Evolutionary conservation across 768 basidiomycete genomes (phyloP).

Genomic region (Epithele typhae): DNA sequence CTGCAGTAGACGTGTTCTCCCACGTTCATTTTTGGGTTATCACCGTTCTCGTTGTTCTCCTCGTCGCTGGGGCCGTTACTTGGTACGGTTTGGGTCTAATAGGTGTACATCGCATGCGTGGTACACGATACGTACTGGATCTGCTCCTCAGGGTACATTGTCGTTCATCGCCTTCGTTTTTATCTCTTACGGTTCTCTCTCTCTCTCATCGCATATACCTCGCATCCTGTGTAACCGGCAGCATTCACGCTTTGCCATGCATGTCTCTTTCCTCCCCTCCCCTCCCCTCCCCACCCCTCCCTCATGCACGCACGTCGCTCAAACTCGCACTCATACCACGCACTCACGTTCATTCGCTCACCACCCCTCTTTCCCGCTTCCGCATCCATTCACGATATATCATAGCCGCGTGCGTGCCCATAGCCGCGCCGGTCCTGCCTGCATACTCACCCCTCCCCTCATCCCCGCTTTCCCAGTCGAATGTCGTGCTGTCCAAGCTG

Average conservation of each 20-base stretch:
- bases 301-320: slow-evolving; percentile 7
- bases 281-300: slow-evolving; percentile 2
- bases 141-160: too few species aligned
- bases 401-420: too few species aligned
- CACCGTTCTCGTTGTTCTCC: slow-evolving; percentile 16
- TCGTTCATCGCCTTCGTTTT: too few species aligned
- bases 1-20: too few species aligned
- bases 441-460: not conserved
- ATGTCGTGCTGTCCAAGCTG: not conserved
- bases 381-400: too few species aligned
- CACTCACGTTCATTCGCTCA: too few species aligned
- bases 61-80: slow-evolving; percentile 12
- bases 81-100: too few species aligned
- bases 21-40: slow-evolving; percentile 16
- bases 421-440: too few species aligned
- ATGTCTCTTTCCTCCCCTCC: not conserved
- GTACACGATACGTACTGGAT: too few species aligned
- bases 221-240: slow-evolving; percentile 15
- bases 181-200: not conserved
- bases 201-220: slow-evolving; percentile 12
- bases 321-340: too few species aligned
- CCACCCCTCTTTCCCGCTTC: not conserved
- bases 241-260: slow-evolving; percentile 13
- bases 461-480: not conserved
- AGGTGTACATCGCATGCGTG: too few species aligned